Evolutionary conservation across 1,284 basidiomycete species (phyloP).

Genomic region (Leucoagaricus sp.): DNA sequence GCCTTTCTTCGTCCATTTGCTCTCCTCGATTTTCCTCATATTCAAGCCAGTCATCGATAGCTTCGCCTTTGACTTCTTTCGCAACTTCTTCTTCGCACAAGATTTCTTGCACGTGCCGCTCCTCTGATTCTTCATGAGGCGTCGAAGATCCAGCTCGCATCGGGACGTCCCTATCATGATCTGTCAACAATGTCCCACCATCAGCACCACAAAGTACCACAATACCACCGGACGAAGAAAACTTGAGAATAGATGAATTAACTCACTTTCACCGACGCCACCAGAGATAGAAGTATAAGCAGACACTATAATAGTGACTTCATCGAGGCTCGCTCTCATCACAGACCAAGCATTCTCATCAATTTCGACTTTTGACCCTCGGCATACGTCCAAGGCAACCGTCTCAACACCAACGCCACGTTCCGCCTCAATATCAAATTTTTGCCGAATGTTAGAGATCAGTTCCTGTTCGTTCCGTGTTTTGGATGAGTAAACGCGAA

Average conservation of each 20-base stretch:
- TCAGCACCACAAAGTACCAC: too few species aligned
- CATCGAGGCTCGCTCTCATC: constrained; percentile 6
- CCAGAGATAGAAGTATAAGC: background rate
- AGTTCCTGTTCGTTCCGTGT: background rate
- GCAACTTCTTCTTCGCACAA: background rate
- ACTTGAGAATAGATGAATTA: background rate
- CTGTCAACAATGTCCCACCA: too few species aligned
- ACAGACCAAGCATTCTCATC: constrained; percentile 11
- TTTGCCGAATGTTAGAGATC: constrained; percentile 4
- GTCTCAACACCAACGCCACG: background rate
- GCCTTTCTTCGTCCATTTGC: background rate
- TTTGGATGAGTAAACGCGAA: background rate
- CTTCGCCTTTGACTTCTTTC: background rate
- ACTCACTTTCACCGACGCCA: background rate
- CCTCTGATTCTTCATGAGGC: background rate
- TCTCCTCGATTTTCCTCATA: background rate
- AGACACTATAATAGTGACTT: constrained; percentile 6
- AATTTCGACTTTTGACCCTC: constrained; percentile 10
- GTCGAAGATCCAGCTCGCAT: too few species aligned
- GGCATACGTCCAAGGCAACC: constrained; percentile 5
- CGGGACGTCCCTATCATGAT: too few species aligned
- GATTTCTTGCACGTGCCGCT: background rate
- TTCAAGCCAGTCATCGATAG: background rate
- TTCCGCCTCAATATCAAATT: background rate
- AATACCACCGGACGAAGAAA: background rate